Conservation (phyloP, 140 eudicot species). For the Senecio squalidus region DNA sequence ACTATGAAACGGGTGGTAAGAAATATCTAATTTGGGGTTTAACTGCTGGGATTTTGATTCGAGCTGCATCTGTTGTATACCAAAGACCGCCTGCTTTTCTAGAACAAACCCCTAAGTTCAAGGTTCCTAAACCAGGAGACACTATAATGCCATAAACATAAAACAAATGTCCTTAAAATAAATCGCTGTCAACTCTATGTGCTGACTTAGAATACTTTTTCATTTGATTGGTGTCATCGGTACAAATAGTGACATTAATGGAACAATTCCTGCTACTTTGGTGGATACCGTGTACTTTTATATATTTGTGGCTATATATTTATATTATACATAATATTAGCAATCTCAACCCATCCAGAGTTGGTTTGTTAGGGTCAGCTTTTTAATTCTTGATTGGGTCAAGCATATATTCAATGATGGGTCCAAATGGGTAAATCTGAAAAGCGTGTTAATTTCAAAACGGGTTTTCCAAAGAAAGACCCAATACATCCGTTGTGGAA, state of each 20-base stretch:
- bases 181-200: neutral
- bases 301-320: no score
- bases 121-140: conserved; percentile 48
- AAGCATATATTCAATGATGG: no score
- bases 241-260: neutral
- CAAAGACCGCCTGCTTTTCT: conserved; percentile 69
- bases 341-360: no score
- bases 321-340: no score
- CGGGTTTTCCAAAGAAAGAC: no score
- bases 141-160: conserved; percentile 46
- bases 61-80: conserved; percentile 85
- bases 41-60: conserved; percentile 82
- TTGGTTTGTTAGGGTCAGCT: no score
- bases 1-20: conserved; percentile 53
- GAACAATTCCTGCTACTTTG: neutral
- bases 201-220: neutral
- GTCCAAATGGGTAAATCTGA: no score
- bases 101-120: conserved; percentile 72
- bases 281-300: no score
- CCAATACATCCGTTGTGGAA: no score
- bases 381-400: no score
- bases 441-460: no score
- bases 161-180: neutral
- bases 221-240: neutral
- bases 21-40: conserved; percentile 82